Conservation (phyloP, 306 rosid species). For the Inga leiocalycina region DNA sequence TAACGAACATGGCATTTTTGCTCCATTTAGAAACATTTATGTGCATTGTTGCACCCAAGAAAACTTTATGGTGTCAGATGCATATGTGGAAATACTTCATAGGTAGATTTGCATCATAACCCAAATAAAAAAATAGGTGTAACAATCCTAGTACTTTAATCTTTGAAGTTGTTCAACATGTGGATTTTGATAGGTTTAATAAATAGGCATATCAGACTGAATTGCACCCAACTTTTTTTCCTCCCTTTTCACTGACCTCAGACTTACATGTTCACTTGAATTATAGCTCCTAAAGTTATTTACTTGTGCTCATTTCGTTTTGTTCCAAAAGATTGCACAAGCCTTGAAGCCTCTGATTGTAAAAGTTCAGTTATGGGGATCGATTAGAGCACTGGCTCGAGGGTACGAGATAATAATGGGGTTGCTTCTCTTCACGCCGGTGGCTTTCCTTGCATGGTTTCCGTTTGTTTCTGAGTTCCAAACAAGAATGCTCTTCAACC, state of each 20-base stretch:
- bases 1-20: no score
- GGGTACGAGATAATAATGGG: slow-evolving; percentile 87
- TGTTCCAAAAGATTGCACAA: slow-evolving; percentile 78
- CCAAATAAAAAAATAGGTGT: neutral
- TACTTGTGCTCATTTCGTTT: neutral
- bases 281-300: slow-evolving; percentile 20
- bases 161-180: neutral
- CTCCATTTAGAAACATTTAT: no score
- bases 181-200: neutral
- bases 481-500: slow-evolving; percentile 95
- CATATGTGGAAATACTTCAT: no score
- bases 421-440: slow-evolving; percentile 83
- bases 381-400: slow-evolving; percentile 75
- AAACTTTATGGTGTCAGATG: no score
- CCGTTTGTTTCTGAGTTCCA: slow-evolving; percentile 97
- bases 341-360: slow-evolving; percentile 74
- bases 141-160: neutral
- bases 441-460: slow-evolving; percentile 97
- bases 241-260: neutral
- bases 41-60: no score
- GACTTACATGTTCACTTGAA: neutral
- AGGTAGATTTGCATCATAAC: no score
- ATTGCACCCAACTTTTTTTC: neutral
- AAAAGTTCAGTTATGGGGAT: slow-evolving; percentile 65
- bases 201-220: neutral